phyloP scores from a whole-genome alignment of 208 protist genomes.

The Leishmania mexicana region DNA sequence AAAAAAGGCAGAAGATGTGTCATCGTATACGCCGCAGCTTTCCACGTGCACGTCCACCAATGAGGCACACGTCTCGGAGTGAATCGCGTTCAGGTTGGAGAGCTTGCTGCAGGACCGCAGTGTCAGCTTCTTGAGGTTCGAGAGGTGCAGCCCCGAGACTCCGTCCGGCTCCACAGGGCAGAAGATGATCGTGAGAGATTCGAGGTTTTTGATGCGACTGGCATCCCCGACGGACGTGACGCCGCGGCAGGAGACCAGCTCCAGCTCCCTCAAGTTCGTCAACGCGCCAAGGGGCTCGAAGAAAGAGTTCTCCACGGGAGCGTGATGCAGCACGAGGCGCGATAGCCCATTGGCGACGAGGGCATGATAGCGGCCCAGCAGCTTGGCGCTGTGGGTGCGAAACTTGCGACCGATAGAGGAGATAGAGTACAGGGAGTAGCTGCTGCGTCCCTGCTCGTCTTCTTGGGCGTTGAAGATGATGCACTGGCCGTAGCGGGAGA shows the following conservation, averaged over 20 bases:
- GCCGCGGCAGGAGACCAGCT: slow-evolving; percentile 75
- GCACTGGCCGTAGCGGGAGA: slow-evolving; percentile 81
- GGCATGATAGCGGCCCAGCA: slow-evolving; percentile 69
- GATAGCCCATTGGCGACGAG: slow-evolving; percentile 75
- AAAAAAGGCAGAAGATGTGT: slow-evolving; percentile 70
- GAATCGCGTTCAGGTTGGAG: slow-evolving; percentile 68
- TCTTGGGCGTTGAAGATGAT: slow-evolving; percentile 83
- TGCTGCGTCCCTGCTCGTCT: slow-evolving; percentile 58
- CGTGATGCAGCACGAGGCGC: slow-evolving; percentile 69
- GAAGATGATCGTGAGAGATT: slow-evolving; percentile 66
- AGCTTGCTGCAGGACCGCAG: slow-evolving; percentile 75
- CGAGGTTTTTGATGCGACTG: slow-evolving; percentile 48
- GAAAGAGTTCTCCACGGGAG: slow-evolving; percentile 64
- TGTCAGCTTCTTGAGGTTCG: slow-evolving; percentile 54
- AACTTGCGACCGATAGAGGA: slow-evolving; percentile 84
- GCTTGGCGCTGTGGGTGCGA: slow-evolving; percentile 59
- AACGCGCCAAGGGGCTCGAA: slow-evolving; percentile 65
- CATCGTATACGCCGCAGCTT: slow-evolving; percentile 77
- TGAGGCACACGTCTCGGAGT: slow-evolving; percentile 49
- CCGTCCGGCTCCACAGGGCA: slow-evolving; percentile 74
- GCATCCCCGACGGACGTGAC: slow-evolving; percentile 64
- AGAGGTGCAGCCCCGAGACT: slow-evolving; percentile 57
- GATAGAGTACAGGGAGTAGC: slow-evolving; percentile 69
- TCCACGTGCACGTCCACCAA: slow-evolving; percentile 74
- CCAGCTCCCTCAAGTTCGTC: slow-evolving; percentile 58